These are phyloP conservation scores for Boechera retrofracta DNA, from an alignment of 345 rosid species.

Conservation along the genomic window DNA sequence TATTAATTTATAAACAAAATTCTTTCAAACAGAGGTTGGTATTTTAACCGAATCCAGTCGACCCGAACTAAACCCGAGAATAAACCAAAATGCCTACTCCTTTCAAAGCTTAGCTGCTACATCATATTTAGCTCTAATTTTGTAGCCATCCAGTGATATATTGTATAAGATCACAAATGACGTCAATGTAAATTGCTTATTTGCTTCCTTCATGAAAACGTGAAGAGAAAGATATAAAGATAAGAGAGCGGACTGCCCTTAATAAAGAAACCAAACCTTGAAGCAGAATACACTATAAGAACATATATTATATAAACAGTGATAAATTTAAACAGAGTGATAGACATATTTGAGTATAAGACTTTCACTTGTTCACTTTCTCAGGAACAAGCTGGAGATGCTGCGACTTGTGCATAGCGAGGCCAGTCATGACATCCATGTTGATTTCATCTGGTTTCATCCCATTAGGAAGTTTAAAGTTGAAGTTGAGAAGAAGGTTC, in stretches of 20 bases:
- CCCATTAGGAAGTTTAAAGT: conserved; percentile 45
- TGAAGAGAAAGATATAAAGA: too few species aligned
- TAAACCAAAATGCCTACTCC: too few species aligned
- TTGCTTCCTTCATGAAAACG: too few species aligned
- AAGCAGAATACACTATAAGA: neutral
- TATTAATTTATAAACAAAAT: neutral
- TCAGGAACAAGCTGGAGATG: conserved; percentile 46
- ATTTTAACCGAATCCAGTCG: neutral
- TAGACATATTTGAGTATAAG: neutral
- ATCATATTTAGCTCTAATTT: too few species aligned
- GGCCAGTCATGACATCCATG: conserved; percentile 44
- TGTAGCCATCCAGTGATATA: too few species aligned
- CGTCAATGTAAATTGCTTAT: too few species aligned
- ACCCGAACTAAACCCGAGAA: too few species aligned
- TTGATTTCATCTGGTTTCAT: conserved; percentile 44
- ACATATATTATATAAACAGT: neutral
- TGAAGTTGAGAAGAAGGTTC: conserved; percentile 38
- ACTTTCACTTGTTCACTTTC: conserved; percentile 26
- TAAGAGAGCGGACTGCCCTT: too few species aligned
- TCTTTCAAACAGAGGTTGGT: neutral
- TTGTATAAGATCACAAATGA: too few species aligned
- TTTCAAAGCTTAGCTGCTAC: too few species aligned
- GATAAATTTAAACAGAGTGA: neutral
- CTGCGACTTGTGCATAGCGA: conserved; percentile 44
- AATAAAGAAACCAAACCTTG: too few species aligned